Base-by-base conservation (phyloP, 2,329 filamentous ascomycete genomes). In the Scedosporium dehoogii region DNA sequence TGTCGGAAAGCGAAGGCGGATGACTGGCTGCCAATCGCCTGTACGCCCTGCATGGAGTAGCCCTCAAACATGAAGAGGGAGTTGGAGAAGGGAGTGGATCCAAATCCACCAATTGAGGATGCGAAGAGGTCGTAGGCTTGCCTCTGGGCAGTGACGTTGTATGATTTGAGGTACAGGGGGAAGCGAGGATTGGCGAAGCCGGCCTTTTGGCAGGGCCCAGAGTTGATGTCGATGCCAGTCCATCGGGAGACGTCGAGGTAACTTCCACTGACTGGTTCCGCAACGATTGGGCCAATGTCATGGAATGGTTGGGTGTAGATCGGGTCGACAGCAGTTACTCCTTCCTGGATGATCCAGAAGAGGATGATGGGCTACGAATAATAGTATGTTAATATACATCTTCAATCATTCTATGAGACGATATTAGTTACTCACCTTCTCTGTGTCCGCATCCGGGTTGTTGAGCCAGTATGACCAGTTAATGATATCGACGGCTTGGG, bases 1-100 rank as follows among this genome's bases (percentile, higher is more conserved):
- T 68, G 65, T 2, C 81, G 76, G 69, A 75, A 76, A 18, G 79
- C 73, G 63, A 77, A 83, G 1, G 80, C 79, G 3, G 75, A 73
- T 1, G 74, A 72, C 9, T 69, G 67, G 27, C 64, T 66, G 56
- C 69, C 64, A 46, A 79, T 66, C 0, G 69, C 70, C 60, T 74
- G 67, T 2, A 84, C 75, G 1, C 76, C 81, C 23, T 76, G 69
- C 6, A 68, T 70, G 1, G 80, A 75, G 69, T 85, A 85, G 3
- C 79, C 79, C 67, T 85, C 82, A 61, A 85, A 80, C 76, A 84
- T 78, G 70, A 84, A 80, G 55, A 83, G 71, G 18, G 72, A 71
- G 67, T 64, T 61, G 23, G 63, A 61, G 51, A 73, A 74, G 27
- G 67, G 69, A 38, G 68, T 67, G 14, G 33, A 12, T 64, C 56